phyloP scores from a whole-genome alignment of 352 stramenopile species.

The Phytopythium boreale region DNA sequence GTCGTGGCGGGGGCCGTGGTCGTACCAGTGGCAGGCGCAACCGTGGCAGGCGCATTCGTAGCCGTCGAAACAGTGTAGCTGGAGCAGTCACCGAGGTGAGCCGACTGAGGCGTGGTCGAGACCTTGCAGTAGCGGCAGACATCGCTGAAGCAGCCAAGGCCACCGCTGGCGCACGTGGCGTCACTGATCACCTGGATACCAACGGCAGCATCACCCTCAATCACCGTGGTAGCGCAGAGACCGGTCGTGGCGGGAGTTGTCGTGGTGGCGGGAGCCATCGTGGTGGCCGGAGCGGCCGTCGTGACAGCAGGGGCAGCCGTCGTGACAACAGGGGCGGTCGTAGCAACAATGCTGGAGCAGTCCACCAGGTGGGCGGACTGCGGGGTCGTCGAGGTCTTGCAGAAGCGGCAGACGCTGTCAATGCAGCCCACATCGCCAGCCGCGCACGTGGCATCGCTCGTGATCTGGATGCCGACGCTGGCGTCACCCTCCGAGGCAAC shows the following conservation, averaged over 20 bases:
- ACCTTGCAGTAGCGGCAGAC: conserved; percentile 26
- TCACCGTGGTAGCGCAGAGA: conserved; percentile 12
- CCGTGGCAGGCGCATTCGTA: conserved; percentile 4
- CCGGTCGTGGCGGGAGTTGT: not conserved
- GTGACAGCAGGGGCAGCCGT: not conserved
- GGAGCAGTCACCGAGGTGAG: conserved; percentile 26
- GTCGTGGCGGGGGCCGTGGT: not conserved
- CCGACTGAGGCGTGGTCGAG: conserved; percentile 25
- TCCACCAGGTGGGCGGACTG: conserved; percentile 19
- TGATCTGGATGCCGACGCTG: conserved; percentile 21
- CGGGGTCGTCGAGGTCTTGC: conserved; percentile 13
- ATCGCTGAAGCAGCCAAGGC: conserved; percentile 31
- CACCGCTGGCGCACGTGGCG: conserved; percentile 20
- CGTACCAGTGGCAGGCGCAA: not conserved
- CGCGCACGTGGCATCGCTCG: conserved; percentile 22
- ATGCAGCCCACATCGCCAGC: conserved; percentile 34
- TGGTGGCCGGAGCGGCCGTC: conserved; percentile 1
- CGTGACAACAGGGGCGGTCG: not conserved
- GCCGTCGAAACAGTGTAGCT: conserved; percentile 2
- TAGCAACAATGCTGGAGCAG: conserved; percentile 13
- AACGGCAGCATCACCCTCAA: conserved; percentile 24
- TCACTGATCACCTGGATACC: conserved; percentile 31
- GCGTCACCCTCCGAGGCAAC: conserved; percentile 14
- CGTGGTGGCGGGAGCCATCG: conserved; percentile 2
- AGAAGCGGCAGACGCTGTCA: conserved; percentile 32